Conservation (phyloP, 768 basidiomycete genomes). For the Tubosaeta sp. region DNA sequence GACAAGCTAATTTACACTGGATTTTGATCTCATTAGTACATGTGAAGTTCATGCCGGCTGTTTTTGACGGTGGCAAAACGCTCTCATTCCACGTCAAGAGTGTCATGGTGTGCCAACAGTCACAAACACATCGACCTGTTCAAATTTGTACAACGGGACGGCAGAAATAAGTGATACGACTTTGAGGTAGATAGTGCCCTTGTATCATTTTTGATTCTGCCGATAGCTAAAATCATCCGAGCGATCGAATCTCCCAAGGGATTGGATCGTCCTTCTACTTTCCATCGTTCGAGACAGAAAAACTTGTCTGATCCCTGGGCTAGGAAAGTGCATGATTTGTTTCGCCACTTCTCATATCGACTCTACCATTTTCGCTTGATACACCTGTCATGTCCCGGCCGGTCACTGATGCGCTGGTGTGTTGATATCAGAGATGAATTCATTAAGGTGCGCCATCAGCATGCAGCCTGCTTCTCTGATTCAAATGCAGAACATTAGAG, state of each 20-base stretch:
- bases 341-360: too few relatives aligned
- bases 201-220: conserved; percentile 1
- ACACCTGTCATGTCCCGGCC: not conserved
- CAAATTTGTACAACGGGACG: conserved; percentile 77
- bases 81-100: conserved; percentile 89
- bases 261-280: conserved; percentile 59
- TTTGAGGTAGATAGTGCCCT: conserved; percentile 86
- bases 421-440: not conserved
- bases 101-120: conserved; percentile 79
- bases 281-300: conserved; percentile 42
- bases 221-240: conserved; percentile 70
- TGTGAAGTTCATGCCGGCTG: conserved; percentile 81
- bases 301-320: conserved; percentile 40
- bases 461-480: conserved; percentile 1
- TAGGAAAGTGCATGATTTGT: too few relatives aligned
- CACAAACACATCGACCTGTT: conserved; percentile 78
- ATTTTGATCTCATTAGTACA: conserved; percentile 1
- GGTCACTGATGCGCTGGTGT: too few relatives aligned
- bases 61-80: conserved; percentile 88
- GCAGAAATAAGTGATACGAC: conserved; percentile 87
- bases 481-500: not conserved
- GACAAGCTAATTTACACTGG: not conserved
- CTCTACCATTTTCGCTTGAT: not conserved
- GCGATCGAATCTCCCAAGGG: conserved; percentile 63
- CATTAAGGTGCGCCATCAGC: too few relatives aligned